Evolutionary conservation across 805 yeast genomes (phyloP), one percentile per base, ranked within the genome.

Genomic region (Clavispora carvajalis): DNA sequence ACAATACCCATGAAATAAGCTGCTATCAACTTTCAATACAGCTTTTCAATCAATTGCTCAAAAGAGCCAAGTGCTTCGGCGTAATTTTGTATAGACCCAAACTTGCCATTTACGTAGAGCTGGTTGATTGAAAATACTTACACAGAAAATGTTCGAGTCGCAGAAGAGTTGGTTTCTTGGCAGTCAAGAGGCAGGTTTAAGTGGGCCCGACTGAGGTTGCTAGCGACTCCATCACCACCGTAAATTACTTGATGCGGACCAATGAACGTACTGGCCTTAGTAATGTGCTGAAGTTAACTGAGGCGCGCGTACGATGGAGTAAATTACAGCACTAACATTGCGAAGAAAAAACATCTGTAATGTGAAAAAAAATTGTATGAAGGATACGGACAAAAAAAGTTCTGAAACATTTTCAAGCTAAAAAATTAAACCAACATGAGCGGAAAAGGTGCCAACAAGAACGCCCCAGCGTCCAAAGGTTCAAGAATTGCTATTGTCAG

Each of bases 401-500:
- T 17, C 25, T n/a, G 15, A 17, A 24, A 22, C 37, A 16, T 19
- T 23, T 36, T 15, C 26, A 34, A 11, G 18, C 25, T 11, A 38
- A 16, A 36, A 33, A 28, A 15, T 28, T 28, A 28, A 22, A 11
- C 29, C 10, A 25, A 15, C 22, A 51, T 51, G 54, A 51, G 55
- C 34, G 51, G 56, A 21, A 51, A 50, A 49, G 53, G 48, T 18
- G 47, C 45, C 39, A 47, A 40, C 47, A 41, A 37, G 30, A 46
- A 47, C 37, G 47, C 41, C 19, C 50, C 51, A 37, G 33, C 53
- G 38, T 44, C 49, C 37, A 66, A 65, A 55, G 73, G 74, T 57
- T 71, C 85, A 18, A 90, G 99, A 85, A 90, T 93, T 63, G 99
- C 99, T 51, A 90, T 93, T 68, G 95, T 93, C 65, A 81, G 83